These are phyloP conservation scores for Pezicula neosporulosa DNA, from an alignment of 2,329 filamentous ascomycete genomes.

Conservation along the genomic window DNA sequence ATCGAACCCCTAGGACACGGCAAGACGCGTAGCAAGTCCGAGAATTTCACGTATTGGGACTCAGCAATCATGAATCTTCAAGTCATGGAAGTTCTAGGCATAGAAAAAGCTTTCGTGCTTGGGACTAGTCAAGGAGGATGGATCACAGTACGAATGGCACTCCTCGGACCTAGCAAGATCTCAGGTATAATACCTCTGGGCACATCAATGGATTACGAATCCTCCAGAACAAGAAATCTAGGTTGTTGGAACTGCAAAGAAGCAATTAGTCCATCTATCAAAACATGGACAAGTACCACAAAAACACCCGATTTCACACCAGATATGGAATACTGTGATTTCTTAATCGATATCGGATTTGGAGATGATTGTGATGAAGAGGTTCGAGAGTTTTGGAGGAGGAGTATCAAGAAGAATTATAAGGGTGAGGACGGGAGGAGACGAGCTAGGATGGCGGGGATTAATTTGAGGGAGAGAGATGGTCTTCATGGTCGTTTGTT, in stretches of 20 bases:
- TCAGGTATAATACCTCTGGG: slow-evolving; percentile 44
- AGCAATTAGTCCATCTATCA: slow-evolving; percentile 35
- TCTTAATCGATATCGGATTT: slow-evolving; percentile 44
- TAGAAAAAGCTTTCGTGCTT: slow-evolving; percentile 45
- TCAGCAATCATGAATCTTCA: slow-evolving; percentile 51
- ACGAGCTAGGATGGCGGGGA: slow-evolving; percentile 43
- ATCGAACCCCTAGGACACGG: slow-evolving; percentile 52
- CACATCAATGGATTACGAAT: slow-evolving; percentile 52
- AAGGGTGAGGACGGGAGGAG: slow-evolving; percentile 45
- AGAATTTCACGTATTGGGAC: slow-evolving; percentile 55
- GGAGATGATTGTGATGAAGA: slow-evolving; percentile 34
- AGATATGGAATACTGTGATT: slow-evolving; percentile 41
- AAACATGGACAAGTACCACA: slow-evolving; percentile 33
- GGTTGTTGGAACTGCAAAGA: slow-evolving; percentile 48
- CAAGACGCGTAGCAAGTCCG: slow-evolving; percentile 32
- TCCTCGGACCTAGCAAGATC: slow-evolving; percentile 47
- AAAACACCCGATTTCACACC: slow-evolving; percentile 45
- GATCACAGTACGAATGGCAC: slow-evolving; percentile 46
- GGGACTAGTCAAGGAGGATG: slow-evolving; percentile 52
- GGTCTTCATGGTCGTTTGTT: slow-evolving; percentile 41
- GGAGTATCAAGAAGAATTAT: slow-evolving; percentile 43
- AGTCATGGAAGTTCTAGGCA: slow-evolving; percentile 47
- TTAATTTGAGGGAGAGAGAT: slow-evolving; percentile 43
- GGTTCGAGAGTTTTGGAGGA: slow-evolving; percentile 41
- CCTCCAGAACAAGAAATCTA: slow-evolving; percentile 37